Percentiles rank a stretch among this genome's conserved stretches.
These are phyloP conservation scores for Euphorbia lathyris DNA, from an alignment of 345 rosid genomes.

Conservation along the genomic window DNA sequence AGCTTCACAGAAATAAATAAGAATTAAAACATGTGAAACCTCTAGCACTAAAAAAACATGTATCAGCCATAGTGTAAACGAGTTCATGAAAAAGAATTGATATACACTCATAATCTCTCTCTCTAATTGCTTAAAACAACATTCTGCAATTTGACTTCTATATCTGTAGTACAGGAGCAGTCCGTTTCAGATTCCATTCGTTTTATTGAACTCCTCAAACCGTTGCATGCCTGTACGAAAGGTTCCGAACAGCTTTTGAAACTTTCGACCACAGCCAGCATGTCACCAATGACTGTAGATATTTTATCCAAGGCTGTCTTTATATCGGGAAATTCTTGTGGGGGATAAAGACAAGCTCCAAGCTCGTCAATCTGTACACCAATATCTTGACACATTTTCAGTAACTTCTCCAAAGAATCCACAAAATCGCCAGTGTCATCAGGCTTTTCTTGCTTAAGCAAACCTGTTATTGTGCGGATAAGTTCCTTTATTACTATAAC, in stretches of 20 bases:
- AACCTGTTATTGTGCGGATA: constrained; percentile 63
- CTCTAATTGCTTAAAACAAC: constrained; percentile 40
- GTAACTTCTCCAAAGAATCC: constrained; percentile 62
- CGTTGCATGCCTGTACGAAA: constrained; percentile 46
- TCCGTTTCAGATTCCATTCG: constrained; percentile 43
- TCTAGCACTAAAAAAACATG: too few species aligned
- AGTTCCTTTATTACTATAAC: constrained; percentile 66
- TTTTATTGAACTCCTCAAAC: constrained; percentile 41
- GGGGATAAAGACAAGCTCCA: constrained; percentile 86
- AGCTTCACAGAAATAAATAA: not conserved
- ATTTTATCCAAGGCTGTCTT: constrained; percentile 40
- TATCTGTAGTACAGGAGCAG: constrained; percentile 26
- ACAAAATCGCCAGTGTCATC: constrained; percentile 46
- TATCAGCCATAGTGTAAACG: not conserved
- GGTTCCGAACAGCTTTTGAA: constrained; percentile 44
- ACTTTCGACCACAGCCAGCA: constrained; percentile 43
- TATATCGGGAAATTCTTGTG: constrained; percentile 62
- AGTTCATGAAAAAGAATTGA: not conserved
- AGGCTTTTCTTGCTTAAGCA: constrained; percentile 66
- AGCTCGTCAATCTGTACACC: constrained; percentile 74
- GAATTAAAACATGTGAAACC: not conserved
- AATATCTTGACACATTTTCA: constrained; percentile 58
- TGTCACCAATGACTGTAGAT: constrained; percentile 24
- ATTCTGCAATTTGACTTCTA: constrained; percentile 46
- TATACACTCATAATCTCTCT: not conserved